Evolutionary conservation across 306 rosid species (phyloP).

Genomic region (Castanospermum australe): DNA sequence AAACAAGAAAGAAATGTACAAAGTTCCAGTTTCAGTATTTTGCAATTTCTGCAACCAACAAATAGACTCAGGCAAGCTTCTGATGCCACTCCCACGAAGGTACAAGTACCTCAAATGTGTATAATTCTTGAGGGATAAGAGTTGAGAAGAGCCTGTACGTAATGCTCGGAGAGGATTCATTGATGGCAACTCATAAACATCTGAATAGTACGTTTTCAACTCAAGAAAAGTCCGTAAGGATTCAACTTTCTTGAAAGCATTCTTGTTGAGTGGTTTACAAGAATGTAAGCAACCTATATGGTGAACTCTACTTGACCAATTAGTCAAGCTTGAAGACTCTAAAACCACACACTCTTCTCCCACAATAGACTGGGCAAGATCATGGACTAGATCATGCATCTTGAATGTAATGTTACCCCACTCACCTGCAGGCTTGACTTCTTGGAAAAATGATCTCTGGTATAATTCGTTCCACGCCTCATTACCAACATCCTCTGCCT

Average conservation of each 20-base stretch:
- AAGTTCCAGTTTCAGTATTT: no score
- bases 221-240: neutral
- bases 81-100: no score
- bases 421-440: neutral
- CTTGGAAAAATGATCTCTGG: constrained; percentile 19
- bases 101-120: no score
- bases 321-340: neutral
- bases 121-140: no score
- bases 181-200: neutral
- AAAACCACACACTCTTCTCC: neutral
- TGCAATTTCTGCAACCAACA: no score
- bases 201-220: rapidly evolving
- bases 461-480: constrained; percentile 6
- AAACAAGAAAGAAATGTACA: no score
- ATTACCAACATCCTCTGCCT: constrained; percentile 17
- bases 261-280: neutral
- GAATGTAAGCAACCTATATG: neutral
- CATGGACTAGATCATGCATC: no score
- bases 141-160: no score
- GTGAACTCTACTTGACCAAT: neutral
- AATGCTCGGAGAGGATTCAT: no score
- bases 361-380: constrained; percentile 25
- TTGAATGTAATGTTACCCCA: no score
- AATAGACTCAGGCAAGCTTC: no score
- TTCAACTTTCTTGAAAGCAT: constrained; percentile 16